These are phyloP conservation scores for Magnolia kwangsiensis DNA, from an alignment of 164 flowering plant genomes.

Conservation along the genomic window DNA sequence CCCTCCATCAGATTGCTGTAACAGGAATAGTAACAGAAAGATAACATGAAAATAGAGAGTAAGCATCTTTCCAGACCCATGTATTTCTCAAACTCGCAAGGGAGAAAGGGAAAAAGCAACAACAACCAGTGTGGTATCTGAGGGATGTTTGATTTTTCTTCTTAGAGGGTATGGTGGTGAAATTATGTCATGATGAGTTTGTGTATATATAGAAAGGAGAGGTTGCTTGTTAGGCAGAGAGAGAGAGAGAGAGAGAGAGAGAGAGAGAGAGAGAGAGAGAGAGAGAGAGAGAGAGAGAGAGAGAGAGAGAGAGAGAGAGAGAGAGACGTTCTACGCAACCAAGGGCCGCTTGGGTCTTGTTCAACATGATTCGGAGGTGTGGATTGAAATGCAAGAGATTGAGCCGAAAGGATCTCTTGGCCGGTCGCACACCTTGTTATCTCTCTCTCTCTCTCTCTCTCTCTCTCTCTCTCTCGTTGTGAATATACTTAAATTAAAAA, in stretches of 20 bases:
- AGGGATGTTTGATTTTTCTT: slow-evolving; percentile 2
- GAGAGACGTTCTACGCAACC: slow-evolving; percentile 9
- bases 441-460: background rate
- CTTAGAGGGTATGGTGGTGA: slow-evolving; percentile 17
- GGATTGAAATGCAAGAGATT: slow-evolving; percentile 28
- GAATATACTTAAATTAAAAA: background rate
- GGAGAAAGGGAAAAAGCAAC: background rate
- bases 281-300: no score
- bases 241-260: no score
- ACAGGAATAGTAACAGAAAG: slow-evolving; percentile 14
- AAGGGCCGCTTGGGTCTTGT: slow-evolving; percentile 6
- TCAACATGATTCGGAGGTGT: slow-evolving; percentile 18
- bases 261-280: no score
- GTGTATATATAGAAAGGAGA: slow-evolving; percentile 27
- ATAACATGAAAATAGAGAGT: slow-evolving; percentile 16
- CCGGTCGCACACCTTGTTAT: slow-evolving; percentile 3
- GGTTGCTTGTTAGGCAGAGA: background rate
- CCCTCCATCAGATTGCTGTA: slow-evolving; percentile 14
- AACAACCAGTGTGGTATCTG: background rate
- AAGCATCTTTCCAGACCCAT: slow-evolving; percentile 17
- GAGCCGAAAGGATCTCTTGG: slow-evolving; percentile 28
- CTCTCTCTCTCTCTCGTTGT: background rate
- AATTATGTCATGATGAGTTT: slow-evolving; percentile 16
- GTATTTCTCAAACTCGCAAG: slow-evolving; percentile 5
- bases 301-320: no score